Evolutionary conservation across 1,139 yeast genomes (phyloP), one percentile per base, ranked within the genome.

Genomic region (Taiozyma sp.): DNA sequence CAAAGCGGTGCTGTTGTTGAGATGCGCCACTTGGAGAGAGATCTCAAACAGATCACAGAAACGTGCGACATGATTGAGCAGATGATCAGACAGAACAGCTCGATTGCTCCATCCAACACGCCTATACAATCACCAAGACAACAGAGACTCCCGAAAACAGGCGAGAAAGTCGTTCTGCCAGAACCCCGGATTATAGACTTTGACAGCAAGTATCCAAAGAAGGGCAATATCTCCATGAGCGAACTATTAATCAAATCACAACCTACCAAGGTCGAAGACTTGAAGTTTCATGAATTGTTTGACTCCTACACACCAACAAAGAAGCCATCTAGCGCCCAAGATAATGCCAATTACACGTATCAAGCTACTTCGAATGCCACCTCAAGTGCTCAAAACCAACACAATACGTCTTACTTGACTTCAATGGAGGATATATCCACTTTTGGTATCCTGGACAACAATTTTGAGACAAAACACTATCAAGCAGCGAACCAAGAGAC

Each of bases 21-120:
- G 36, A 32, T 32, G 36, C 9, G 36, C 9, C 36, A 32, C 8
- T 10, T 38, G 3, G 41, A 38, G 8, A 16, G 41, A 19, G 24
- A 38, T 10, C 41, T 38, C 14, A 38, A 22, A 16, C 16, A 16
- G 23, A 38, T 38, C 41, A 38, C 23, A 9, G 24, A 38, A 14
- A 38, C 41, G 7, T 23, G 41, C 8, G 24, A 38, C 4, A 9
- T 38, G 41, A 38, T 38, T 19, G 41, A 38, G 14, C 23, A 38
- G 14, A 38, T 38, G 41, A 38, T 38, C 14, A 38, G 24, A 38
- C 24, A 38, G 24, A 22, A 12, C 24, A 16, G 41, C 14, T 38
- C 41, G 8, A 9, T 38, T 12, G 57, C 48, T 8, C 57, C 57
- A 10, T 50, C 57, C 6, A 54, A 54, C 44, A 52, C 57, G 1